Base-by-base conservation (phyloP, 176 grass and related monocot species). In the Guadua angustifolia region DNA sequence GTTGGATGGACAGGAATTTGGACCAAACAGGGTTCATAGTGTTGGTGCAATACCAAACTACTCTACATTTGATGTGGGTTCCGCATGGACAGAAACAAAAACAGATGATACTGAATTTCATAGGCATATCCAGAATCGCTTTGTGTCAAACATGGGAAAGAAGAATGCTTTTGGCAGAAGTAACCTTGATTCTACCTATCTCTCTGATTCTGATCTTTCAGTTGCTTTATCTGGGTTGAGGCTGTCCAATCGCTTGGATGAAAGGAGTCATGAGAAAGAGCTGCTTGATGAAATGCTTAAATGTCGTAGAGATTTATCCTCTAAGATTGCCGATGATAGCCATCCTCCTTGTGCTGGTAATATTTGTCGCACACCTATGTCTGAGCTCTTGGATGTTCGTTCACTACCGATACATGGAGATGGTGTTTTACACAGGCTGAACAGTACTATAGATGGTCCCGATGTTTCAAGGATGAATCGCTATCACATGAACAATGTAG, bases 201-300 rank as follows among this genome's bases (percentile, higher is more conserved):
- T 59, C 12, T 72, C 57, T 22, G 83, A 86, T 57, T 72, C 46
- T 78, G 88, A 83, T 83, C 73, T 86, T 56, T 90, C 88, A 79
- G 74, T 78, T 83, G 74, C 79, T 83, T 83, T 90, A 65, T 86
- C 73, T 82, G 73, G 79, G 16, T 42, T 90, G 84, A 79, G 74
- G 73, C 83, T 90, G 59, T 83, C 73, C 50, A 90, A 78, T 78
- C 46, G 40, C 25, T 51, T 82, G 68, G 73, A 66, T 82, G 66
- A 78, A 78, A 50, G 73, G 39, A 73, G 69, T 47, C 57, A 58
- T 78, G 84, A 55, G 17, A 85, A 90, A 59, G 88, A 90, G 40
- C 39, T 86, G 33, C 66, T 82, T 66, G 66, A 72, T 82, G 88
- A 86, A 73, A 82, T 90, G 61, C 39, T 73, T 8, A 73, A 66